Percentiles rank a stretch among this genome's conserved stretches.
Evolutionary conservation across 768 basidiomycete species (phyloP).

Genomic region (Leccinum barrowsii): DNA sequence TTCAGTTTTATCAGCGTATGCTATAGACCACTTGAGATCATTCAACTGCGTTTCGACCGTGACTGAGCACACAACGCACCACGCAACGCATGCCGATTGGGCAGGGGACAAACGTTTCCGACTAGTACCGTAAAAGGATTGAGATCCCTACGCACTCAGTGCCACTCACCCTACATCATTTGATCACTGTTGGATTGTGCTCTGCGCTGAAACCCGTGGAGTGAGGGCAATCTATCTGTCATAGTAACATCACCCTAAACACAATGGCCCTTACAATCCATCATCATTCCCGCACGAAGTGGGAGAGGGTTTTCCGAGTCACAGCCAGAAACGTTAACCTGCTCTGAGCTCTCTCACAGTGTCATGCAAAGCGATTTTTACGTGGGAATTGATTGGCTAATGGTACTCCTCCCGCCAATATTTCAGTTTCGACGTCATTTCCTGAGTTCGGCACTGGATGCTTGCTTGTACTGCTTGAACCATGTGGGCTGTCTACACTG

Average conservation of each 20-base stretch:
- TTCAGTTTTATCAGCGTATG: background rate
- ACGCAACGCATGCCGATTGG: background rate
- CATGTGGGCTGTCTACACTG: too few species aligned
- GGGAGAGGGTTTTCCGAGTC: too few species aligned
- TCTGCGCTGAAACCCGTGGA: background rate
- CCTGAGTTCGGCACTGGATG: too few species aligned
- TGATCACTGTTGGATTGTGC: background rate
- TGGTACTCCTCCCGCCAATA: too few species aligned
- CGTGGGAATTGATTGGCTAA: too few species aligned
- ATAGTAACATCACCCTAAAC: background rate
- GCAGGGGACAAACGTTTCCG: slow-evolving; percentile 3
- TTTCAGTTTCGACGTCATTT: too few species aligned
- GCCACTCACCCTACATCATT: background rate
- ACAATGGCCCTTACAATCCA: background rate
- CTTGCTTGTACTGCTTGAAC: too few species aligned
- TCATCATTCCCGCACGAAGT: too few species aligned
- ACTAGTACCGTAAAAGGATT: background rate
- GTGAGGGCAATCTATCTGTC: background rate
- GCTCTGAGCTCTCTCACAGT: too few species aligned
- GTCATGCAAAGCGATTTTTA: too few species aligned
- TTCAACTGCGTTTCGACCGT: background rate
- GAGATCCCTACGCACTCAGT: background rate
- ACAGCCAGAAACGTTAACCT: too few species aligned
- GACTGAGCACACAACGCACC: background rate
- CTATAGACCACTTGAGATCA: background rate